These are phyloP conservation scores for Talaromyces sp. DNA, from an alignment of 2,329 filamentous ascomycete species.

Conservation along the genomic window DNA sequence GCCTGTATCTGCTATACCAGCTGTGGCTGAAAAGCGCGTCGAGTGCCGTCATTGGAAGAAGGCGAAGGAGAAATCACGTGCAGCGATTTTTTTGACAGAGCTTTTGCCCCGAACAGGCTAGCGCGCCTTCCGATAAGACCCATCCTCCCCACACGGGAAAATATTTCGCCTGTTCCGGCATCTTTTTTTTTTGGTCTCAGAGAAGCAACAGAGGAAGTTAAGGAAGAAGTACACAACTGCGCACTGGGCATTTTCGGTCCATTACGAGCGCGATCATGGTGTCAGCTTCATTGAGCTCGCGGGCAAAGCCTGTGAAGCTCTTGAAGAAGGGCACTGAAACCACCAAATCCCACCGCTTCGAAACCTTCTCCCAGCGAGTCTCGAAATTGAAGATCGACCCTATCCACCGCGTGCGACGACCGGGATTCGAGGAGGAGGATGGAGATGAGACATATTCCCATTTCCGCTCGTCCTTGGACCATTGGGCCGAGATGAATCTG, in stretches of 20 bases:
- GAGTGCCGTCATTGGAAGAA: constrained; percentile 12
- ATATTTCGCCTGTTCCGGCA: constrained; percentile 33
- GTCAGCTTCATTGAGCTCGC: constrained; percentile 58
- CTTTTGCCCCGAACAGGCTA: constrained; percentile 6
- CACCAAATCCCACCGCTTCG: constrained; percentile 80
- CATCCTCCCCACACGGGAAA: constrained; percentile 15
- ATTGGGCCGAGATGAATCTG: constrained; percentile 89
- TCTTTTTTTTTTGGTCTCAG: constrained; percentile 9
- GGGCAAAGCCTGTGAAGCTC: constrained; percentile 63
- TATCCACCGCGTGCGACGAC: constrained; percentile 76
- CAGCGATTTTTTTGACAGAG: constrained; percentile 4
- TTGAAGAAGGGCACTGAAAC: constrained; percentile 66
- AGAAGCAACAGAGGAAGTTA: constrained; percentile 8
- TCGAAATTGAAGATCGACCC: constrained; percentile 91
- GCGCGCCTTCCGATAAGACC: constrained; percentile 4
- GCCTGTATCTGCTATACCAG: neutral
- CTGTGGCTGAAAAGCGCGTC: neutral
- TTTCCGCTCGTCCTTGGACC: constrained; percentile 73
- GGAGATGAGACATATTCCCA: constrained; percentile 75
- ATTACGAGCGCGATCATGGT: constrained; percentile 29
- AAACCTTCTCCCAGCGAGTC: constrained; percentile 86
- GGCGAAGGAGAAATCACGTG: constrained; percentile 4
- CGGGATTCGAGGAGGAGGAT: constrained; percentile 75
- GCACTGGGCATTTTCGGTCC: constrained; percentile 14
- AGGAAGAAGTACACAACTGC: constrained; percentile 20